Base-by-base conservation (phyloP, 768 basidiomycete genomes). In the Suillus subluteus region DNA sequence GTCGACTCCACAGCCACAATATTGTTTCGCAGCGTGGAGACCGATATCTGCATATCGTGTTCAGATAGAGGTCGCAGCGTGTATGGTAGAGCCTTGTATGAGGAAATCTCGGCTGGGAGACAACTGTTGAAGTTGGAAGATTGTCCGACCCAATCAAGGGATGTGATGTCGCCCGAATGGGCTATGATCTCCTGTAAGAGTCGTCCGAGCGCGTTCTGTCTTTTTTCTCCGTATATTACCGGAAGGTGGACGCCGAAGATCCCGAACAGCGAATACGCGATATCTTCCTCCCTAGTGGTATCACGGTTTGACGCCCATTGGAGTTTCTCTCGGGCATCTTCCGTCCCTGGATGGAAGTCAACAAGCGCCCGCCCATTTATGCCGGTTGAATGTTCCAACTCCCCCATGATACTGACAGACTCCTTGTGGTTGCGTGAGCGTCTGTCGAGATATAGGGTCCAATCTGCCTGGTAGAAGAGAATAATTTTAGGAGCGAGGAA, bases 271-370 rank as follows among this genome's bases (percentile, higher is more conserved):
- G 46, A n/a, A 7, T 46, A 46, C 4, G 46, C 46, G 21, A 46
- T 46, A 3, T 46, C n/a, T 46, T 46, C 46, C 21, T 46, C 6
- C 11, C 3, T 1, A 0, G 46, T n/a, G 3, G 46, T 46, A 3
- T 3, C n/a, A n/a, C 21, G 46, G 1, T 2, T 12, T 12, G 46
- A 46, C 1, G 46, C 46, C 46, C 46, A 46, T 46, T 0, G 46
- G 1, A 46, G 46, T 12, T n/a, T 46, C 21, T n/a, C 46, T n/a
- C n/a, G 46, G 4, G 21, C 46, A n/a, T 11, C 21, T 46, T 11
- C 5, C 2, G 0, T n/a, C 2, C 46, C 46, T 2, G 46, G 46
- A 0, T 2, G 21, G 11, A 46, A 46, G 21, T 0, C 4, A 2
- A n/a, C 4, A 0, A 46, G 46, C 4, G 46, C 21, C 4, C 2